Percentiles rank a stretch among this genome's conserved stretches.
phyloP scores from a whole-genome alignment of 2,329 filamentous ascomycete genomes.

The Stagonosporopsis rhizophila region DNA sequence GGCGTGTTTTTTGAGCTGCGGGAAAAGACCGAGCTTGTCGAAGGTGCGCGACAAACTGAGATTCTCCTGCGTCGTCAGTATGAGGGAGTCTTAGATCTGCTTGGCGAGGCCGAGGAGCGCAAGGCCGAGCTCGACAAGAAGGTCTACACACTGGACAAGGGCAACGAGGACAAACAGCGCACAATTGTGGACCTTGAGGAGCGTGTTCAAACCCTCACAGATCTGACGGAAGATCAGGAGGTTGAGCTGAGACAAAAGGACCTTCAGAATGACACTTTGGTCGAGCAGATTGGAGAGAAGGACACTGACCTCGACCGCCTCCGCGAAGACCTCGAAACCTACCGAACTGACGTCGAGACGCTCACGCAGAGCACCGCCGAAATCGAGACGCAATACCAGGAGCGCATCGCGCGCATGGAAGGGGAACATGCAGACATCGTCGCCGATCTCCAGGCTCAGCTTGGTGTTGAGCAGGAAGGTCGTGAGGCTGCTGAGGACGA shows the following conservation, averaged over 20 bases:
- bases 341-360: slow-evolving; percentile 49
- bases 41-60: slow-evolving; percentile 46
- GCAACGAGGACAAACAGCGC: slow-evolving; percentile 48
- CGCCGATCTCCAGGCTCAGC: slow-evolving; percentile 46
- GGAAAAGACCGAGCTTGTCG: slow-evolving; percentile 38
- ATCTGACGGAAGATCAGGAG: slow-evolving; percentile 45
- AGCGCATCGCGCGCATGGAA: slow-evolving; percentile 49
- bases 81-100: slow-evolving; percentile 37
- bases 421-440: slow-evolving; percentile 48
- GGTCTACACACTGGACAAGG: slow-evolving; percentile 46
- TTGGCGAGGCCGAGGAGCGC: slow-evolving; percentile 43
- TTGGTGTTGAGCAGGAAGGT: slow-evolving; percentile 47
- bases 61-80: slow-evolving; percentile 48
- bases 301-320: slow-evolving; percentile 48
- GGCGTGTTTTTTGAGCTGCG: slow-evolving; percentile 46
- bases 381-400: slow-evolving; percentile 51
- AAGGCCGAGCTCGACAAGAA: slow-evolving; percentile 47
- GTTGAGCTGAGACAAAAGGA: slow-evolving; percentile 41
- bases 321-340: slow-evolving; percentile 49
- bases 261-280: slow-evolving; percentile 36
- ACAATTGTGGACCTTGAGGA: slow-evolving; percentile 50
- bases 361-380: slow-evolving; percentile 47
- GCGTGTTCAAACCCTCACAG: slow-evolving; percentile 32
- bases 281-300: slow-evolving; percentile 42
- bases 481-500: slow-evolving; percentile 51